Percentiles rank a stretch among this genome's conserved stretches.
These are phyloP conservation scores for Aspergillus eucalypticola DNA, from an alignment of 2,329 filamentous ascomycete genomes.

Conservation along the genomic window DNA sequence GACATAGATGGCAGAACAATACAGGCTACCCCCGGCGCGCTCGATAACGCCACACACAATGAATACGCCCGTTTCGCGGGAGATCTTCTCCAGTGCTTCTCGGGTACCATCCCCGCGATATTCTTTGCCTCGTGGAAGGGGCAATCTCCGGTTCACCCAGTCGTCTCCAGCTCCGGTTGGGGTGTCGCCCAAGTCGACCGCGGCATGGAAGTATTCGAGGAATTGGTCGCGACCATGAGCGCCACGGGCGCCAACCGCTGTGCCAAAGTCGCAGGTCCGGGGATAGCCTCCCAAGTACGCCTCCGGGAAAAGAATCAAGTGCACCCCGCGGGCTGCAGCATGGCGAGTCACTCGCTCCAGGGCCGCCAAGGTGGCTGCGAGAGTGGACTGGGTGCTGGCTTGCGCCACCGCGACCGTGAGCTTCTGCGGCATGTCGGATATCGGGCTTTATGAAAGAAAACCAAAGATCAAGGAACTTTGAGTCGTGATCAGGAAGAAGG, in stretches of 20 bases:
- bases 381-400: constrained; percentile 45
- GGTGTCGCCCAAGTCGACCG: constrained; percentile 83
- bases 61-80: constrained; percentile 77
- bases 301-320: constrained; percentile 86
- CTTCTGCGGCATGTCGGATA: constrained; percentile 38
- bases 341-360: constrained; percentile 63
- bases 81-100: constrained; percentile 75
- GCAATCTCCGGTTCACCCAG: constrained; percentile 68
- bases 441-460: not conserved
- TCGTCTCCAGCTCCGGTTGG: constrained; percentile 66
- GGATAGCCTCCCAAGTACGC: constrained; percentile 92
- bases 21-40: constrained; percentile 75
- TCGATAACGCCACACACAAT: constrained; percentile 79
- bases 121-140: constrained; percentile 52
- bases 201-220: constrained; percentile 72
- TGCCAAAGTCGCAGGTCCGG: constrained; percentile 75
- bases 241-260: constrained; percentile 68
- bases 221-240: constrained; percentile 77
- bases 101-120: constrained; percentile 72
- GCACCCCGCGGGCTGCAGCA: constrained; percentile 61
- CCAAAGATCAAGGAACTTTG: not conserved
- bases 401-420: constrained; percentile 51
- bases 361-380: constrained; percentile 62
- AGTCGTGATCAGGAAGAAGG: not conserved
- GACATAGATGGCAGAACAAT: constrained; percentile 80